Conservation (phyloP, 2,329 filamentous ascomycete species). For the Thelonectria discophora region DNA sequence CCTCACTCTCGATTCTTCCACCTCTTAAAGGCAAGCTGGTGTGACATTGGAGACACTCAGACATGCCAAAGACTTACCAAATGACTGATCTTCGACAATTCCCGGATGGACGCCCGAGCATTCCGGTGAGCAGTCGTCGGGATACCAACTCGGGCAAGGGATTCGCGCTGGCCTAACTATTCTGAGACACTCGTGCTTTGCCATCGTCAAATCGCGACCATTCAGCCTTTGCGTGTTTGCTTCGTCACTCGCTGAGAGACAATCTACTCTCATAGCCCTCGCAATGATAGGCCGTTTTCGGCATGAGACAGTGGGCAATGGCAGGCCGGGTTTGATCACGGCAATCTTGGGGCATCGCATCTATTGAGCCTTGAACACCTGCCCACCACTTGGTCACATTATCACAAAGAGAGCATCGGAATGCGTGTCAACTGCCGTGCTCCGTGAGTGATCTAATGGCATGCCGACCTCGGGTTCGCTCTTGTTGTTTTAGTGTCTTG, state of each 20-base stretch:
- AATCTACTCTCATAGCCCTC: neutral
- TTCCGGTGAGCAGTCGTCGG: slow-evolving; percentile 5
- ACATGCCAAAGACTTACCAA: neutral
- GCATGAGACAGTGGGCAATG: no score
- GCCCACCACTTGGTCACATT: no score
- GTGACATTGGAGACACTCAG: no score
- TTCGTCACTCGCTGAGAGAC: neutral
- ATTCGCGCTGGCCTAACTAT: neutral
- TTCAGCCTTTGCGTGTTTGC: no score
- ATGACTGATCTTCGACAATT: slow-evolving; percentile 11
- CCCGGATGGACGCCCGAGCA: slow-evolving; percentile 17
- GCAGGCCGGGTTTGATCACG: no score
- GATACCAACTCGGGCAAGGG: slow-evolving; percentile 4
- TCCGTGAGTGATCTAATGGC: neutral
- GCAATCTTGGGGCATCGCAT: no score
- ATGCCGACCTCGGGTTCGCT: neutral
- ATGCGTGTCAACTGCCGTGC: no score
- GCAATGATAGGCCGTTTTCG: no score
- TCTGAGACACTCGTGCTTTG: slow-evolving; percentile 1
- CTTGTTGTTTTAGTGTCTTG: neutral
- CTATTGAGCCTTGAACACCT: no score
- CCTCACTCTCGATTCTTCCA: neutral
- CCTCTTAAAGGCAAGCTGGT: neutral
- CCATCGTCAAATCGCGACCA: neutral
- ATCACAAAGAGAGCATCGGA: no score